Evolutionary conservation across 805 yeast species (phyloP), one percentile per base, ranked within the genome.

Genomic region (Cephaloascus fragrans): DNA sequence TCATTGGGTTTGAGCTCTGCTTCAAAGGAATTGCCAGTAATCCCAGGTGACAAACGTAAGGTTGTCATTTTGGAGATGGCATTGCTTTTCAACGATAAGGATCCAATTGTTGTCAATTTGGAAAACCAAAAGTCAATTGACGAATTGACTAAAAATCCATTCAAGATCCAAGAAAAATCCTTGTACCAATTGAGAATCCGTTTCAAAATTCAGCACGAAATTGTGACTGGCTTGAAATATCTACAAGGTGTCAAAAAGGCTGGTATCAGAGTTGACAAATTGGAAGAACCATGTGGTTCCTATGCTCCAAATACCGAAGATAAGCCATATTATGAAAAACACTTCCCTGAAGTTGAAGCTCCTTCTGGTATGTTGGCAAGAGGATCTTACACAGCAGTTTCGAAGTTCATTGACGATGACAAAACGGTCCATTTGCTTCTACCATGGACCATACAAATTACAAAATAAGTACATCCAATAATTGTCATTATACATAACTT

Each of bases 281-380:
- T 80, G 34, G 94, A 85, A 47, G 95, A 87, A 57, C 93, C 89
- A 35, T 71, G 87, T 55, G 97, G 97, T 3, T 80, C 93, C 3
- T 89, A 80, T 57, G 89, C 95, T 8, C 97, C 97, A 49, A 84
- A 77, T 57, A 87, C 96, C 3, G 68, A 64, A 41, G 85, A 75
- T 34, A 84, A 81, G 53, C 95, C 95, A 6, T 81, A 59, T 55
- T 88, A 84, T 55, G 85, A 77, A 47, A 61, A 61, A 71, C 69
- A 40, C 57, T 73, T 50, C 52, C 52, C 58, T 32, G 71, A 74
- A 52, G 88, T 83, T 43, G 95, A 87, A 58, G 96, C 96, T 4
- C 97, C 97, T 29, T 72, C 86, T 35, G 97, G 97, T 1, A 59
- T 89, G 57, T 60, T 89, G 46, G 95, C 93, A 3, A 76, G 97